Base-by-base conservation (phyloP, 176 grass and related monocot species). In the Zoysia pacifica region DNA sequence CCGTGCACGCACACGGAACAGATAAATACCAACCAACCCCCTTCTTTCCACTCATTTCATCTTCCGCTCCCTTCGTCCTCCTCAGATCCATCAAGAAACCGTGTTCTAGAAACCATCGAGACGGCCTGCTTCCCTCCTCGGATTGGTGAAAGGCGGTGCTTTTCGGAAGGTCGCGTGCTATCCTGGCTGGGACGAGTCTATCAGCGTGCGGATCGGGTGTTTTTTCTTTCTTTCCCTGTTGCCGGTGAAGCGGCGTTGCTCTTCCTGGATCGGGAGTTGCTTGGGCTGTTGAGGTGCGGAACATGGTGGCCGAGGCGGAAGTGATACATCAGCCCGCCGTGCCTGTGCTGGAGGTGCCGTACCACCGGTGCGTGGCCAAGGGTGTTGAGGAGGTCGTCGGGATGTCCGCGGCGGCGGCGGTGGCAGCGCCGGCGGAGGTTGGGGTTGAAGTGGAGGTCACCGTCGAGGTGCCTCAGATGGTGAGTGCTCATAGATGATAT, bases 291-390 rank as follows among this genome's bases (percentile, higher is more conserved):
- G 71, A 53, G 12, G 14, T 0, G 54, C 48, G 69, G 91, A 39
- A 84, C 52, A 98, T 98, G 96, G 96, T 98, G 65, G 96, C 92
- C 28, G 96, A 86, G 81, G 83, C 84, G 72, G 88, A 98, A 86
- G 80, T 89, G 65, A 91, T 94, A n/a, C 92, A 93, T 81, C 87
- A 82, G 68, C 50, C 79, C 0, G 72, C 83, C 4, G 78, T 77
- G 79, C 87, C 87, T 54, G 78, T 89, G 53, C 68, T 82, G 67
- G 87, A 89, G 83, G 85, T 78, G n/a, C 79, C 45, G 73, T 89
- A 86, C 83, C 61, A 72, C 61, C 67, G 62, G 78, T 77, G 91
- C 58, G 87, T 91, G 4, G 55, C 87, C 14, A 91, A 72, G 41
- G 78, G 68, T 38, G 68, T 54, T 38, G 78, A 81, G 4, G 84